Conservation (phyloP, 106 monocot genomes). For the Acorus gramineus region DNA sequence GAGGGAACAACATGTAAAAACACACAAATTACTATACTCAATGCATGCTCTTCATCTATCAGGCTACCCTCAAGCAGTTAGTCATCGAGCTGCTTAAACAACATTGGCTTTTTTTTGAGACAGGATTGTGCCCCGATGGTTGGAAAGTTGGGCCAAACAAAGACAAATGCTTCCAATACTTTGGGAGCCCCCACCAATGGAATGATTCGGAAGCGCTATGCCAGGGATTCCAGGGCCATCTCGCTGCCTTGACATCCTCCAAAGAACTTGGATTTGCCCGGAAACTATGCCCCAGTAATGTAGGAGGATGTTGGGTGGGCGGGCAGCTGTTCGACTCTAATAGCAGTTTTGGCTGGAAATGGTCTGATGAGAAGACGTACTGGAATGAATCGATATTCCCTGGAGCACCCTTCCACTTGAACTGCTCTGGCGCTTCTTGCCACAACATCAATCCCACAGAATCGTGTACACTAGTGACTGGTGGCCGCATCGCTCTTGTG, state of each 20-base stretch:
- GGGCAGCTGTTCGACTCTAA: constrained; percentile 47
- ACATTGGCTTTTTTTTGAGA: neutral
- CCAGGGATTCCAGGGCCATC: constrained; percentile 37
- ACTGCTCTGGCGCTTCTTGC: constrained; percentile 44
- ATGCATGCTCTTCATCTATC: no score
- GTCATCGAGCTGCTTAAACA: no score
- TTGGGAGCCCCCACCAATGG: constrained; percentile 56
- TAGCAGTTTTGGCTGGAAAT: constrained; percentile 54
- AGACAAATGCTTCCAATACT: constrained; percentile 58
- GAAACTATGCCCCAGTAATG: constrained; percentile 31
- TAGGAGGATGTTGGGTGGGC: constrained; percentile 73
- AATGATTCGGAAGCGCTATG: constrained; percentile 50
- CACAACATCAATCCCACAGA: constrained; percentile 13
- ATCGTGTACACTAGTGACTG: constrained; percentile 52
- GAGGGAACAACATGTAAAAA: no score
- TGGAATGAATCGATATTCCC: constrained; percentile 64
- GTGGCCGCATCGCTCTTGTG: constrained; percentile 28
- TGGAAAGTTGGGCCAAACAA: constrained; percentile 46
- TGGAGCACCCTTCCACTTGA: constrained; percentile 29
- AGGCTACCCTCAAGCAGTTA: no score
- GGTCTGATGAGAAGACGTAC: constrained; percentile 47
- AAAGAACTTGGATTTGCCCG: constrained; percentile 53
- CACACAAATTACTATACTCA: no score
- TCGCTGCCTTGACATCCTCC: constrained; percentile 61
- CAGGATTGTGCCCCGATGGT: constrained; percentile 59